A percentile compares a stretch with the other conserved stretches of the same genome.
These are phyloP conservation scores for Fusarium sp. DNA, from an alignment of 2,329 filamentous ascomycete genomes.

Conservation along the genomic window DNA sequence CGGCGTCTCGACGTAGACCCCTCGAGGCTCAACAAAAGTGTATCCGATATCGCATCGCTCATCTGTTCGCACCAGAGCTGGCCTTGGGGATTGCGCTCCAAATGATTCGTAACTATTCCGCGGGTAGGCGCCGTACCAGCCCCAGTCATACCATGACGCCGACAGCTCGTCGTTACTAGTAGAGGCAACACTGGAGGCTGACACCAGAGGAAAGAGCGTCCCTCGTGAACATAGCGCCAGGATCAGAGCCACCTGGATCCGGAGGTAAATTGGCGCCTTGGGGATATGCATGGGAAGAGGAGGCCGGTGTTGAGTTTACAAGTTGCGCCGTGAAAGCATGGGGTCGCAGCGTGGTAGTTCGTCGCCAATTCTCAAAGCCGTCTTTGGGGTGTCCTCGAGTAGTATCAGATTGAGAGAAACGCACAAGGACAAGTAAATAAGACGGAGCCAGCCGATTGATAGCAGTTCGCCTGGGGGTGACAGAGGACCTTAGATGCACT, in stretches of 20 bases:
- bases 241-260: slow-evolving; percentile 10
- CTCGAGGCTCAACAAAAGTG: slow-evolving; percentile 58
- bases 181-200: slow-evolving; percentile 2
- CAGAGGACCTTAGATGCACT: neutral
- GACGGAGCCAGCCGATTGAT: no score
- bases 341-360: neutral
- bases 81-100: slow-evolving; percentile 49
- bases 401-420: no score
- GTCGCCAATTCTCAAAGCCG: no score
- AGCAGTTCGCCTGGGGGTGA: no score
- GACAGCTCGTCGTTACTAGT: slow-evolving; percentile 5
- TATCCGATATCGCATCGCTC: slow-evolving; percentile 56
- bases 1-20: slow-evolving; percentile 53
- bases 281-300: slow-evolving; percentile 9
- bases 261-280: slow-evolving; percentile 13
- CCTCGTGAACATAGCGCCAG: slow-evolving; percentile 11
- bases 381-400: no score
- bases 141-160: slow-evolving; percentile 43
- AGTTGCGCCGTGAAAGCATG: neutral
- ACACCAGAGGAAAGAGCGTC: neutral
- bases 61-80: slow-evolving; percentile 50
- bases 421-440: no score
- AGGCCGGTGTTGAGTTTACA: neutral
- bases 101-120: slow-evolving; percentile 41
- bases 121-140: slow-evolving; percentile 42